Evolutionary conservation across 1,284 basidiomycete genomes (phyloP).

Genomic region (Cerrena zonata): DNA sequence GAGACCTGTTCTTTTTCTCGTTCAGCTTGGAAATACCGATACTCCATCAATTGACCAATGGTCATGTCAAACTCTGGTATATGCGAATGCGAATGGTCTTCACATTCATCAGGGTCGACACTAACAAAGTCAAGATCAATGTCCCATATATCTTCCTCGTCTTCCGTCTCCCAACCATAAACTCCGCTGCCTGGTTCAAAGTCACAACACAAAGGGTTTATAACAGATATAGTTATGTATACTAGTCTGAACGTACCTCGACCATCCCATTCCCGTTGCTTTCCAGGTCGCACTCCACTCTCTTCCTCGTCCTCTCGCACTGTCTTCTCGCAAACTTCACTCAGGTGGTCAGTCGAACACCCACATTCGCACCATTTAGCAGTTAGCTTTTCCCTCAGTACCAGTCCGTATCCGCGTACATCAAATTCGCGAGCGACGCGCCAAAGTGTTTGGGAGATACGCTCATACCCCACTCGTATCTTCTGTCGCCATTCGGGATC

Average conservation of each 20-base stretch:
- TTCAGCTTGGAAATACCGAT: slow-evolving; percentile 61
- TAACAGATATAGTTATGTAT: background rate
- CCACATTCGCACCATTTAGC: slow-evolving; percentile 73
- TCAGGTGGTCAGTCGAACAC: slow-evolving; percentile 67
- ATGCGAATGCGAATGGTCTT: slow-evolving; percentile 23
- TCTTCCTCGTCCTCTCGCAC: slow-evolving; percentile 62
- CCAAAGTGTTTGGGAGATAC: slow-evolving; percentile 57
- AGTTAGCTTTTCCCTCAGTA: slow-evolving; percentile 61
- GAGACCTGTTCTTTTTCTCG: slow-evolving; percentile 59
- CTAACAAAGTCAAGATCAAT: slow-evolving; percentile 56
- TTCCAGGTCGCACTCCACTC: slow-evolving; percentile 47
- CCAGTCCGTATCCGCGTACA: slow-evolving; percentile 61
- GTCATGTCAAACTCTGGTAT: slow-evolving; percentile 47
- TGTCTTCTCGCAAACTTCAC: slow-evolving; percentile 65
- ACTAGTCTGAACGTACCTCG: slow-evolving; percentile 34
- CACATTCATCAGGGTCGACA: slow-evolving; percentile 44
- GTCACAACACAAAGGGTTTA: background rate
- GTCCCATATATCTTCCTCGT: slow-evolving; percentile 71
- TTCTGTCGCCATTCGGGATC: slow-evolving; percentile 51
- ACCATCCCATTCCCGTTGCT: slow-evolving; percentile 67
- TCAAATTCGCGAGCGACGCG: slow-evolving; percentile 62
- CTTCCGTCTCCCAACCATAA: slow-evolving; percentile 60
- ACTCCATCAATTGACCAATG: slow-evolving; percentile 64
- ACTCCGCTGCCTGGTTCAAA: slow-evolving; percentile 44
- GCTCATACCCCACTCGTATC: slow-evolving; percentile 56